These are phyloP conservation scores for Aspergillus pseudoviridinutans DNA, from an alignment of 2,329 filamentous ascomycete species.

Conservation along the genomic window DNA sequence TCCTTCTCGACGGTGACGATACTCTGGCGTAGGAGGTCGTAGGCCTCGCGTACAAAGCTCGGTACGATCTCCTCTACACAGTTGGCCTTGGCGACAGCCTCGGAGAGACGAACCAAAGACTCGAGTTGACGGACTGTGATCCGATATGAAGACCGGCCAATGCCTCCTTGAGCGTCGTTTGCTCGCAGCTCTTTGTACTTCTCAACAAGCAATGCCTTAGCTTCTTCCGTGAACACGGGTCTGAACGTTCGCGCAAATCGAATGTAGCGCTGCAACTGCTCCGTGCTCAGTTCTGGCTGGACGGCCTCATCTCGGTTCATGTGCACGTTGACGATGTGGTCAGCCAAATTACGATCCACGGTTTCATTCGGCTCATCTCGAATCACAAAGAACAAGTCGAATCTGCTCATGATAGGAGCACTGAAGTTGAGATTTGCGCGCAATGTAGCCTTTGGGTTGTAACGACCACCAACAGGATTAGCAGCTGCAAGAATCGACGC, in stretches of 20 bases:
- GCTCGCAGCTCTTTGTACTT: constrained; percentile 94
- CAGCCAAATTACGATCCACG: constrained; percentile 83
- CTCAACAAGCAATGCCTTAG: constrained; percentile 77
- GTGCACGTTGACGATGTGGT: constrained; percentile 93
- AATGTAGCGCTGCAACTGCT: constrained; percentile 95
- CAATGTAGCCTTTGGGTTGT: constrained; percentile 92
- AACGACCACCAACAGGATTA: constrained; percentile 88
- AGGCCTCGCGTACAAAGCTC: constrained; percentile 86
- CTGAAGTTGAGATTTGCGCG: constrained; percentile 98
- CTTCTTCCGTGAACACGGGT: constrained; percentile 84
- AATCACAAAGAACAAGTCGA: constrained; percentile 97
- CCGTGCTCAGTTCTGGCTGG: constrained; percentile 88
- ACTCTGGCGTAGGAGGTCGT: constrained; percentile 82
- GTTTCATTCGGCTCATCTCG: constrained; percentile 93
- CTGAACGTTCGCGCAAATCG: constrained; percentile 93
- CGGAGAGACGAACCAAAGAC: constrained; percentile 88
- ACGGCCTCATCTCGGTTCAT: constrained; percentile 89
- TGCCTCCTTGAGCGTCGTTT: constrained; percentile 89
- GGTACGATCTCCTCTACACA: constrained; percentile 86
- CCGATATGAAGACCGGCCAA: constrained; percentile 91
- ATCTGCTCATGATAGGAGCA: constrained; percentile 98
- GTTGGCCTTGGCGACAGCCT: constrained; percentile 98
- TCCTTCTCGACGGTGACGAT: constrained; percentile 99
- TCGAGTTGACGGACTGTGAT: constrained; percentile 97
- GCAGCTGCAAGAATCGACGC: constrained; percentile 94